phyloP scores from a whole-genome alignment of 768 basidiomycete species.

The Mycena chlorophos region DNA sequence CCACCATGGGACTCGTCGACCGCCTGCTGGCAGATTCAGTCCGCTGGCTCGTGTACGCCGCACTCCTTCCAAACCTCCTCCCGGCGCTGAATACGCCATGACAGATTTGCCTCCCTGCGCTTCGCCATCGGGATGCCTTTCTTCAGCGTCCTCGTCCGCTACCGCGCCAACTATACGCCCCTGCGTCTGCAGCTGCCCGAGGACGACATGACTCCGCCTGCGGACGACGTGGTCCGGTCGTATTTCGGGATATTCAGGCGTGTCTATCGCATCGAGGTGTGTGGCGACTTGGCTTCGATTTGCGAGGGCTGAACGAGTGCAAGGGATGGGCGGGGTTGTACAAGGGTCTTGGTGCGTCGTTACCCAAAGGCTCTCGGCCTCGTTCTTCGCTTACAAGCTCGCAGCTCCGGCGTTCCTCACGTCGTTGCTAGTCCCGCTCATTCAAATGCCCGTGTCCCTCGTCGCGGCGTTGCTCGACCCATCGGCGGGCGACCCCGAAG shows the following conservation, averaged over 20 bases:
- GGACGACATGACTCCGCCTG: background rate
- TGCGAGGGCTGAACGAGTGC: background rate
- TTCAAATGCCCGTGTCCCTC: background rate
- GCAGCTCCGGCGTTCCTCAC: background rate
- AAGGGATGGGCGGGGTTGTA: constrained; percentile 4
- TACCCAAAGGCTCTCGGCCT: background rate
- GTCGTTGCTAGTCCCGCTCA: background rate
- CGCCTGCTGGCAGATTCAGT: background rate
- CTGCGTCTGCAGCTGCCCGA: background rate
- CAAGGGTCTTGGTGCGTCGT: constrained; percentile 1
- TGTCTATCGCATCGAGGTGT: constrained; percentile 1
- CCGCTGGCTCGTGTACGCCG: background rate
- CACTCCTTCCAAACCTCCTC: background rate
- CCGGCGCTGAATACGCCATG: background rate
- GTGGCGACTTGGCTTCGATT: no score
- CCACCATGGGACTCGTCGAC: background rate
- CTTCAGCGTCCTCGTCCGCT: constrained; percentile 4
- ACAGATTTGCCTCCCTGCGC: background rate
- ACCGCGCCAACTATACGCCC: constrained; percentile 5
- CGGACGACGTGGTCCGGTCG: background rate
- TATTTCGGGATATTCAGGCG: constrained; percentile 2
- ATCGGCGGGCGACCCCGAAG: background rate
- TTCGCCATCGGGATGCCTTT: constrained; percentile 6
- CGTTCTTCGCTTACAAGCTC: background rate
- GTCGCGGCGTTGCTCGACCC: background rate